Evolutionary conservation across 179 eudicot genomes (phyloP).

Genomic region (Patellifolia procumbens): DNA sequence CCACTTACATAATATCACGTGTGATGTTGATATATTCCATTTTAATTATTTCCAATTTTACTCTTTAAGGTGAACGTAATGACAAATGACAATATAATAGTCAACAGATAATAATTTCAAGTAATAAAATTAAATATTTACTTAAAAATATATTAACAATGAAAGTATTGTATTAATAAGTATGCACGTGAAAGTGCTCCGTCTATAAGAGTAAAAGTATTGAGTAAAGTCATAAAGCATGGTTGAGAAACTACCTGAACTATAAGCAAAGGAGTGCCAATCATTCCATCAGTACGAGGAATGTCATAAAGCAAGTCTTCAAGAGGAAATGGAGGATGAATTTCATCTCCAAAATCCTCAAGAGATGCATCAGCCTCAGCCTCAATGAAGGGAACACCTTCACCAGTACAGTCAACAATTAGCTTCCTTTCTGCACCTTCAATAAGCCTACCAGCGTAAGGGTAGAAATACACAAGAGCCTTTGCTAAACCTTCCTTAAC

Average conservation of each 20-base stretch:
- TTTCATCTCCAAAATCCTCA: constrained; percentile 45
- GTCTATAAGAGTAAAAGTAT: too few species aligned
- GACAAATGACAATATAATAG: too few species aligned
- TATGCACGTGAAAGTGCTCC: too few species aligned
- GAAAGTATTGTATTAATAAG: too few species aligned
- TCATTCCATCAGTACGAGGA: constrained; percentile 48
- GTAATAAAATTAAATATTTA: too few species aligned
- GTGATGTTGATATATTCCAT: too few species aligned
- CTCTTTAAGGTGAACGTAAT: too few species aligned
- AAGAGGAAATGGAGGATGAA: constrained; percentile 56
- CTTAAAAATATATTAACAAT: too few species aligned
- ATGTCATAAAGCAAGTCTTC: constrained; percentile 53
- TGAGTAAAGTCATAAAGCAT: neutral
- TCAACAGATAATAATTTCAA: too few species aligned
- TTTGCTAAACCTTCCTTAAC: constrained; percentile 47
- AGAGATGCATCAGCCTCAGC: constrained; percentile 46
- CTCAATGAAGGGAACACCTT: constrained; percentile 57
- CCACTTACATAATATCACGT: too few species aligned
- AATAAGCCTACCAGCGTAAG: constrained; percentile 49
- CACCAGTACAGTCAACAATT: constrained; percentile 48
- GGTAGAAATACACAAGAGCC: constrained; percentile 54
- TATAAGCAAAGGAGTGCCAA: constrained; percentile 47
- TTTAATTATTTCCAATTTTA: too few species aligned
- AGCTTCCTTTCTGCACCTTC: constrained; percentile 47
- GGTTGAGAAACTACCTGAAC: constrained; percentile 39